Base-by-base conservation (phyloP, 129 eudicot genomes). In the Escallonia rubra region DNA sequence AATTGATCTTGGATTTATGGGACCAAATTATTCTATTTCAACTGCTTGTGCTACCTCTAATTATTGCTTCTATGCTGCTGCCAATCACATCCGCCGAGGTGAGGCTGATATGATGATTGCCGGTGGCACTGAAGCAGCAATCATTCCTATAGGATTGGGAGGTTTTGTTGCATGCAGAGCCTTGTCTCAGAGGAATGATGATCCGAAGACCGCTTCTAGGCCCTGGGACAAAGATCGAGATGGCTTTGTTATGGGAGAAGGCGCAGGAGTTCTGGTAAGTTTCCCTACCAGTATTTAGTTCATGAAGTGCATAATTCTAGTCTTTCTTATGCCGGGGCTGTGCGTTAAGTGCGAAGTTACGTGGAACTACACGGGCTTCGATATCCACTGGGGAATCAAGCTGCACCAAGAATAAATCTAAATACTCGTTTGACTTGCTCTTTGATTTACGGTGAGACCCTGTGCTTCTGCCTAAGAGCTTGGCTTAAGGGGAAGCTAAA, bases 41-140 rank as follows among this genome's bases (percentile, higher is more conserved):
- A 87, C 99, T 59, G 99, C 99, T 55, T 94, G 99, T 81, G 99
- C 99, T 57, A 94, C 99, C 67, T 94, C 99, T 42, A 94, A 94
- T 78, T 94, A 87, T 67, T 94, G 97, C 76, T 89, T 94, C 67
- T 87, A 89, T 60, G 96, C 99, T 56, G 99, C 99, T 67, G 99
- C 99, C 57, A 94, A 94, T 77, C 99, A 94, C 70, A 94, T 94
- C 41, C 88, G 99, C 39, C 80, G 97, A 40, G 97, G 99, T 57
- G 99, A 94, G 74, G 99, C 99, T 65, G 99, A 94, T 72, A n/a
- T 94, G 81, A 94, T 94, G 99, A 44, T 94, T 76, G 96, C 97
- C 72, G 99, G 99, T 62, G 99, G 99, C 51, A 85, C 99, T 6
- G 99, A 94, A 83, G 97, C 99, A 68, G 94, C 96, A 23, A 85